phyloP scores from a whole-genome alignment of 75 land plant species.

The Picea glauca region DNA sequence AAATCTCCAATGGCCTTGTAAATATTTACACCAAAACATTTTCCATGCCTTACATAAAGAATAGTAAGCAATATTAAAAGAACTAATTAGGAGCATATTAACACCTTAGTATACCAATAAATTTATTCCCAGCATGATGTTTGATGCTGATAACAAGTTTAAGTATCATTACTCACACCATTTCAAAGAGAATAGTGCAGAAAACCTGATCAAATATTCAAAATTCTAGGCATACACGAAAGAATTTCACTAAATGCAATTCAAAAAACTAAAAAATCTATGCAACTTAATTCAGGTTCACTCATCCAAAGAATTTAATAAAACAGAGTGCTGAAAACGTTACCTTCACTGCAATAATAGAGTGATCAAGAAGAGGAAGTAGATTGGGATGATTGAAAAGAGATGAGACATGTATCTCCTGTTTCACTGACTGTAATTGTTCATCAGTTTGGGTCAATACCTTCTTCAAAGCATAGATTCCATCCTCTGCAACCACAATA shows the following conservation, averaged over 20 bases:
- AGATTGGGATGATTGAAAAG: constrained; percentile 83
- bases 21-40: too few species aligned
- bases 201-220: neutral
- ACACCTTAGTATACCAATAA: neutral
- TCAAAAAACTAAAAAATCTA: neutral
- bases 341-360: constrained; percentile 90
- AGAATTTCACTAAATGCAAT: constrained; percentile 4
- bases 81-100: neutral
- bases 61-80: constrained; percentile 1
- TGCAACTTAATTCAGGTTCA: neutral
- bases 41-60: neutral
- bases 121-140: constrained; percentile 2
- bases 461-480: constrained; percentile 94
- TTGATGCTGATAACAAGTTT: neutral
- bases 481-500: constrained; percentile 64
- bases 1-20: neutral
- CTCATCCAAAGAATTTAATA: neutral
- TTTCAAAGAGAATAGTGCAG: neutral
- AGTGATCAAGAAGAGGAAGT: constrained; percentile 89
- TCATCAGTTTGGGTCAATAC: constrained; percentile 83
- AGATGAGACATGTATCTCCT: constrained; percentile 86
- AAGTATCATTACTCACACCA: neutral
- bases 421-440: constrained; percentile 76
- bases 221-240: neutral
- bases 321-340: neutral